Evolutionary conservation across 2,329 filamentous ascomycete species (phyloP).

Genomic region (Cyclaneusma minus): DNA sequence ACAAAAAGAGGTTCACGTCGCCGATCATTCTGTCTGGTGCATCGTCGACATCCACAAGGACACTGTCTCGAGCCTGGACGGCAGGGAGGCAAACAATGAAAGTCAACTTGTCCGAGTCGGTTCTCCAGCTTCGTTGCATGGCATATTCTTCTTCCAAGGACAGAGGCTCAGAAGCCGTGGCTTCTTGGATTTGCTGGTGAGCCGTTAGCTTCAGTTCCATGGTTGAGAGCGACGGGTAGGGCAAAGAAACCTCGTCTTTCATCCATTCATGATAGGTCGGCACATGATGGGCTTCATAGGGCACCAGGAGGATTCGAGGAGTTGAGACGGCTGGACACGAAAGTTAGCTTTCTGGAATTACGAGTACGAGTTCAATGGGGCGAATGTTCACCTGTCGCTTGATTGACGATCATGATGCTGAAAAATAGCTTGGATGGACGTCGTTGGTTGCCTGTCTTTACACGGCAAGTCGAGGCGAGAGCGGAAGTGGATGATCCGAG

Average conservation of each 20-base stretch:
- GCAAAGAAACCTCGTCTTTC: slow-evolving; percentile 30
- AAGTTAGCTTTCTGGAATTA: slow-evolving; percentile 2
- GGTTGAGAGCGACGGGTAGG: background rate
- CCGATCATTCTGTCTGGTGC: slow-evolving; percentile 45
- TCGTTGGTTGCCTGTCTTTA: no score
- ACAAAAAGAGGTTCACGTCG: slow-evolving; percentile 72
- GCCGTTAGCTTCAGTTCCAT: slow-evolving; percentile 1
- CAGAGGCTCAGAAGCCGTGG: slow-evolving; percentile 78
- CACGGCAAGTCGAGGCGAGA: no score
- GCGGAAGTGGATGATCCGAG: no score
- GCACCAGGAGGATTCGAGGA: slow-evolving; percentile 56
- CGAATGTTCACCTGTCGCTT: slow-evolving; percentile 16
- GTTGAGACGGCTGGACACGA: slow-evolving; percentile 46
- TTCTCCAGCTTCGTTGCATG: slow-evolving; percentile 82
- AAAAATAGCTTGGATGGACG: background rate
- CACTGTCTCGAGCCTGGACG: slow-evolving; percentile 4
- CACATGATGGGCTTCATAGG: slow-evolving; percentile 73
- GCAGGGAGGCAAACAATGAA: slow-evolving; percentile 57
- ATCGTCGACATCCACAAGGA: slow-evolving; percentile 33
- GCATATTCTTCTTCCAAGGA: slow-evolving; percentile 68
- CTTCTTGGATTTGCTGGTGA: slow-evolving; percentile 54
- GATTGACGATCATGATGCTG: slow-evolving; percentile 19
- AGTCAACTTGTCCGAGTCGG: slow-evolving; percentile 72
- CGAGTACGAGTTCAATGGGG: slow-evolving; percentile 1
- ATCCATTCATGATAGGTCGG: slow-evolving; percentile 80